Conservation (phyloP, 257 asterid genomes). For the Linderniella brevidens region DNA sequence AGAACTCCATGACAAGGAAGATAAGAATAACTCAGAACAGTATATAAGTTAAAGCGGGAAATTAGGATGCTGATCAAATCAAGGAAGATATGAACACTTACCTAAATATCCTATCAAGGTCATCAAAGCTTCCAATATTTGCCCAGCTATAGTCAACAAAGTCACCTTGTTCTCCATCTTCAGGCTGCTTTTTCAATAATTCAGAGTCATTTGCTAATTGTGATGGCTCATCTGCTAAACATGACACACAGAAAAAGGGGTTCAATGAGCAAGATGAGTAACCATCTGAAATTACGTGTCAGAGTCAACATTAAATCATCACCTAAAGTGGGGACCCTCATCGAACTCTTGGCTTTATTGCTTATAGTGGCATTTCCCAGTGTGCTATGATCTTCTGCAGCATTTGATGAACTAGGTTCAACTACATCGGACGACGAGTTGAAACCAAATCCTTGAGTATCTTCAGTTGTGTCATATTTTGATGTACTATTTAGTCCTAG, state of each 20-base stretch:
- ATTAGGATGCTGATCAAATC: background rate
- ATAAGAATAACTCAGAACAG: no score
- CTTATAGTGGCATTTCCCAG: slow-evolving; percentile 18
- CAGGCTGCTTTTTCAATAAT: slow-evolving; percentile 35
- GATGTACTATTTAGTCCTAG: slow-evolving; percentile 21
- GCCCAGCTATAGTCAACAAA: slow-evolving; percentile 78
- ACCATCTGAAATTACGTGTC: no score
- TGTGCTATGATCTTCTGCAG: slow-evolving; percentile 23
- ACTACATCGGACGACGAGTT: slow-evolving; percentile 25
- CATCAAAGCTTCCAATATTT: slow-evolving; percentile 81
- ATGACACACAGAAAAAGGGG: slow-evolving; percentile 10
- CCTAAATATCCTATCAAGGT: slow-evolving; percentile 85
- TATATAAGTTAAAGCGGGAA: no score
- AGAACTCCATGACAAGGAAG: no score
- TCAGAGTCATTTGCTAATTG: slow-evolving; percentile 28
- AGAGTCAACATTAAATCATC: no score
- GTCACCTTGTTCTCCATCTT: slow-evolving; percentile 46
- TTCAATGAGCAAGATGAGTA: no score
- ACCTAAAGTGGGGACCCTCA: slow-evolving; percentile 22
- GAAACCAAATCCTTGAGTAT: slow-evolving; percentile 16
- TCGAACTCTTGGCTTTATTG: slow-evolving; percentile 15
- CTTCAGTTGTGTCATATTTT: slow-evolving; percentile 20
- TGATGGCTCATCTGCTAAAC: slow-evolving; percentile 30
- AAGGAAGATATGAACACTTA: slow-evolving; percentile 17
- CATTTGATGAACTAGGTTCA: slow-evolving; percentile 23